Conservation (phyloP, 2,329 filamentous ascomycete species). For the Erysiphe pulchra region DNA sequence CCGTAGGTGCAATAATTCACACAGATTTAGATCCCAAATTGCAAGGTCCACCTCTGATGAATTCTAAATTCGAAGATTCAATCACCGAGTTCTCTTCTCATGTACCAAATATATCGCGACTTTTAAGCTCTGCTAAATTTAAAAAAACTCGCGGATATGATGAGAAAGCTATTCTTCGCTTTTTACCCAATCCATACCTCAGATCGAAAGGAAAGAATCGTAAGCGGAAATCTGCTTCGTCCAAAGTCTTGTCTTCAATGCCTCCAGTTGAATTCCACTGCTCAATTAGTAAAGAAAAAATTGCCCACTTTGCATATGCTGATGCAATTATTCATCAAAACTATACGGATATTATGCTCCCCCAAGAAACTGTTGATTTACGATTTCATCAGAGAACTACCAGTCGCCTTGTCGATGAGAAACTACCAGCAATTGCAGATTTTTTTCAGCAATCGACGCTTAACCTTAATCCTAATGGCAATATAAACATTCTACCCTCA, state of each 20-base stretch:
- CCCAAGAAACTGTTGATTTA: constrained; percentile 11
- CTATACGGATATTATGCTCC: constrained; percentile 12
- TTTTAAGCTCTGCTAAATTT: neutral
- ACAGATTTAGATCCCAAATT: neutral
- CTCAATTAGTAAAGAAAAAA: constrained; percentile 2
- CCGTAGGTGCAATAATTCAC: constrained; percentile 8
- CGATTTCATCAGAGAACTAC: constrained; percentile 10
- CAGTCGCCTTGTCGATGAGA: constrained; percentile 2
- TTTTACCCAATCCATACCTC: constrained; percentile 11
- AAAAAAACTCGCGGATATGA: neutral
- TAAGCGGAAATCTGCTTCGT: constrained; percentile 3
- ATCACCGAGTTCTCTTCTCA: constrained; percentile 7
- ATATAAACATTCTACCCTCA: constrained; percentile 8
- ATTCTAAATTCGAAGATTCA: neutral
- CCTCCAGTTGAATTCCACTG: constrained; percentile 12
- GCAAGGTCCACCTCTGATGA: neutral
- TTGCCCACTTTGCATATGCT: constrained; percentile 4
- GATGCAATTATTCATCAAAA: constrained; percentile 7
- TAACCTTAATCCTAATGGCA: constrained; percentile 1
- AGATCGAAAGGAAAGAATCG: neutral
- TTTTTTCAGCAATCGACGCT: constrained; percentile 8
- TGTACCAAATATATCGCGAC: constrained; percentile 7
- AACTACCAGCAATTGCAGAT: constrained; percentile 1
- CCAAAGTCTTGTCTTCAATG: constrained; percentile 7
- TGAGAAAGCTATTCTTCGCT: constrained; percentile 6